Percentiles rank a stretch among this genome's conserved stretches.
phyloP scores from a whole-genome alignment of 225 moss, liverwort and hornwort genomes.

The Physcomitrium patens region DNA sequence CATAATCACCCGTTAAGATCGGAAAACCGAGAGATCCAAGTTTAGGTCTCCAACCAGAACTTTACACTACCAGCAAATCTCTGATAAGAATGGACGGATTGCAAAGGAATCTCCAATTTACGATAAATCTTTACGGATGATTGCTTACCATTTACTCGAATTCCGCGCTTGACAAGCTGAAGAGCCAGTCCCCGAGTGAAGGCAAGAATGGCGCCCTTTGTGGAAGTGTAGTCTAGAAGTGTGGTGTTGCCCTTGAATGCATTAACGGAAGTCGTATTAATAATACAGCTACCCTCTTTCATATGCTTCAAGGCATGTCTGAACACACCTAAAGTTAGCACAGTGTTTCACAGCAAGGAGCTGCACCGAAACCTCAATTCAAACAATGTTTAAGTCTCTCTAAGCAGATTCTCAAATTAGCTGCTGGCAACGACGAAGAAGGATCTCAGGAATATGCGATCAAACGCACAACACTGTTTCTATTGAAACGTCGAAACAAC shows the following conservation, averaged over 20 bases:
- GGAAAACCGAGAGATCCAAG: too few relatives aligned
- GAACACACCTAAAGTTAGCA: too few relatives aligned
- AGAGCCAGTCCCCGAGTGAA: conserved; percentile 62
- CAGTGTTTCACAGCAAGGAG: too few relatives aligned
- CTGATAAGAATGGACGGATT: background rate
- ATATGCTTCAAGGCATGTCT: conserved; percentile 69
- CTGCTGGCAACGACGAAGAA: too few relatives aligned
- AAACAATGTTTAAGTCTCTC: too few relatives aligned
- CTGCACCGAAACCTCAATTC: too few relatives aligned
- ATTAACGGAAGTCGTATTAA: conserved; percentile 61
- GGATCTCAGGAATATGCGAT: background rate
- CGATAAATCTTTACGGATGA: background rate
- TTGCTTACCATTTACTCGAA: conserved; percentile 66
- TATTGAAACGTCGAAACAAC: background rate
- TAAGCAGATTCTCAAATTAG: too few relatives aligned
- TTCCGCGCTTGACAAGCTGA: conserved; percentile 69
- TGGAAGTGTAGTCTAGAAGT: conserved; percentile 68
- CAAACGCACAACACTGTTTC: background rate
- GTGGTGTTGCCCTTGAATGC: conserved; percentile 65
- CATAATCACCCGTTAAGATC: background rate
- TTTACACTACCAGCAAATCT: background rate
- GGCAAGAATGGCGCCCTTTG: conserved; percentile 74
- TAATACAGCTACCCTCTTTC: conserved; percentile 61
- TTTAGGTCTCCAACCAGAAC: too few relatives aligned
- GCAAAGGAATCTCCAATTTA: background rate